Evolutionary conservation across 1,284 basidiomycete genomes (phyloP).

Genomic region (Boletellus deceptivus): DNA sequence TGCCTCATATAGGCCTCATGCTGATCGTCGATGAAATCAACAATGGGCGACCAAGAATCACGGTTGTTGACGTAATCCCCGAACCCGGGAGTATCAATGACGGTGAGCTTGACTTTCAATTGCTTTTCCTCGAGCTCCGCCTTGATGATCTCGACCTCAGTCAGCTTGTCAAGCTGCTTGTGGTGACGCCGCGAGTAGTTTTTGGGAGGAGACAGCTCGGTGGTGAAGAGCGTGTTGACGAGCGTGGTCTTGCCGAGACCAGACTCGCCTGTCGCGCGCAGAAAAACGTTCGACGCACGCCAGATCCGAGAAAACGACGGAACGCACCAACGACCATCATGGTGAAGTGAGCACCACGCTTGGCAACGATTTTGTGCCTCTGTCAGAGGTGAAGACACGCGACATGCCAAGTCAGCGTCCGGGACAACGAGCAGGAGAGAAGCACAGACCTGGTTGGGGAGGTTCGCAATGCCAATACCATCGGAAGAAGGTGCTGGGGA

Average conservation of each 20-base stretch:
- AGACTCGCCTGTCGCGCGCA: conserved; percentile 70
- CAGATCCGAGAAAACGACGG: not conserved
- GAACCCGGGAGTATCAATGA: conserved; percentile 98
- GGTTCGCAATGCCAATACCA: conserved; percentile 88
- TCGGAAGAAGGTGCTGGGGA: conserved; percentile 40
- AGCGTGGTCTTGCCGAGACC: conserved; percentile 94
- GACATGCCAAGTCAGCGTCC: not conserved
- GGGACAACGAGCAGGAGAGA: too few relatives aligned
- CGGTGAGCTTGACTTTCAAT: conserved; percentile 98
- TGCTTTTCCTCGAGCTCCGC: conserved; percentile 98
- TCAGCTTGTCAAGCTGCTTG: conserved; percentile 98
- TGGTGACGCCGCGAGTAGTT: conserved; percentile 90
- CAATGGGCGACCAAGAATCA: conserved; percentile 96
- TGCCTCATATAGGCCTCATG: conserved; percentile 99
- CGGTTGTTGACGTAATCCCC: conserved; percentile 99
- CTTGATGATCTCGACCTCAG: conserved; percentile 96
- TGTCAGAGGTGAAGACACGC: conserved; percentile 31
- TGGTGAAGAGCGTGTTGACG: conserved; percentile 99
- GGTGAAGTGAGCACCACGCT: conserved; percentile 96
- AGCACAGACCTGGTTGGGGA: conserved; percentile 89
- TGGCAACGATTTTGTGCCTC: conserved; percentile 97
- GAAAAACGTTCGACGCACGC: not conserved
- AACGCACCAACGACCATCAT: conserved; percentile 97
- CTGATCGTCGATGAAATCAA: conserved; percentile 99
- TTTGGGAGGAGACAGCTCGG: conserved; percentile 90